A percentile compares a stretch with the other conserved stretches of the same genome.
Evolutionary conservation across 352 stramenopile genomes (phyloP).

Genomic region (Blastocystis sp.): DNA sequence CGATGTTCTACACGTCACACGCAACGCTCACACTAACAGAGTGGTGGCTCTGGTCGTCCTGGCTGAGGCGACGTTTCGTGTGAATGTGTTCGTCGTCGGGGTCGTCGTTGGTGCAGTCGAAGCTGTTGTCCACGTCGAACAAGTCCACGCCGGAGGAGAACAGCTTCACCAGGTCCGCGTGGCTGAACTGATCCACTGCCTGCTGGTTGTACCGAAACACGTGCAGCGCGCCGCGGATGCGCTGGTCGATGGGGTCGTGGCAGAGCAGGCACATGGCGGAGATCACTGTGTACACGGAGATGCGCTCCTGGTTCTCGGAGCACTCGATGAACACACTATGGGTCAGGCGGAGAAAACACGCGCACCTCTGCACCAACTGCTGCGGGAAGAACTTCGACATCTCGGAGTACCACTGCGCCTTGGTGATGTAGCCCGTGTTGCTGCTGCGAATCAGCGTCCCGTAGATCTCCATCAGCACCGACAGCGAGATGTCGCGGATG

Average conservation of each 20-base stretch:
- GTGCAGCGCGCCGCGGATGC: constrained; percentile 21
- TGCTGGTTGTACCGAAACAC: constrained; percentile 23
- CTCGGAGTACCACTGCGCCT: constrained; percentile 65
- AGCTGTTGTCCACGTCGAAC: constrained; percentile 68
- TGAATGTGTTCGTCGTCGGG: constrained; percentile 27
- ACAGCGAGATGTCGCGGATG: constrained; percentile 55
- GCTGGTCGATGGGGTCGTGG: constrained; percentile 50
- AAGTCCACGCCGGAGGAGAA: constrained; percentile 36
- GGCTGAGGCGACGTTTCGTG: constrained; percentile 23
- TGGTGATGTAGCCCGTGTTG: constrained; percentile 59
- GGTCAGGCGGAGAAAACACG: not conserved
- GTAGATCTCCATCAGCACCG: constrained; percentile 68
- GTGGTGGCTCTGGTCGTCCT: constrained; percentile 33
- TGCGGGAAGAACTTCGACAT: constrained; percentile 71
- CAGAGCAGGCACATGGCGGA: constrained; percentile 67
- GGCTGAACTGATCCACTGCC: constrained; percentile 32
- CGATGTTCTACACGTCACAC: constrained; percentile 29
- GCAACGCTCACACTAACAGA: not conserved
- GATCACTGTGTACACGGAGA: constrained; percentile 41
- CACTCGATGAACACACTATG: constrained; percentile 65
- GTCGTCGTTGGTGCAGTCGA: constrained; percentile 35
- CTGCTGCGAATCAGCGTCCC: constrained; percentile 28
- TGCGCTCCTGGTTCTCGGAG: constrained; percentile 45
- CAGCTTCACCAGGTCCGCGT: constrained; percentile 11
- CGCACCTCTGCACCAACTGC: constrained; percentile 11